Evolutionary conservation across 805 yeast genomes (phyloP).

Genomic region (Wickerhamomyces xylosicus): DNA sequence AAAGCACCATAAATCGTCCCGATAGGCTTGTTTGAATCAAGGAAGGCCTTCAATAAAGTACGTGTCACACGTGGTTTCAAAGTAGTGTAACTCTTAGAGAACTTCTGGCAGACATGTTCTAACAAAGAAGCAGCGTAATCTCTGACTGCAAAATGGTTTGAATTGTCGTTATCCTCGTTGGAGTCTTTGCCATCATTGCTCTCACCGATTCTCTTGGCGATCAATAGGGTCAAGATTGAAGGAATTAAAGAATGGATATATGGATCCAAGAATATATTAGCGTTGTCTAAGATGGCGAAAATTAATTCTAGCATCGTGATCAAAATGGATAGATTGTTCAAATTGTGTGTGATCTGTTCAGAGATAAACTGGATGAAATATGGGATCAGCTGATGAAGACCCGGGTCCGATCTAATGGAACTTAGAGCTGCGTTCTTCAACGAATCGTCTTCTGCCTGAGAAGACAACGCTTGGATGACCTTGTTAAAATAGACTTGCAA

Average conservation of each 20-base stretch:
- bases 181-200: neutral
- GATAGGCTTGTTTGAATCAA: conserved; percentile 72
- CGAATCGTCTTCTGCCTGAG: conserved; percentile 35
- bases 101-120: conserved; percentile 65
- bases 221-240: conserved; percentile 78
- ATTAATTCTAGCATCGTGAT: conserved; percentile 84
- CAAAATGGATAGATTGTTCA: conserved; percentile 59
- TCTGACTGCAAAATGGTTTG: conserved; percentile 46
- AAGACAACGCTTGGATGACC: conserved; percentile 67
- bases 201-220: conserved; percentile 80
- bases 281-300: conserved; percentile 73
- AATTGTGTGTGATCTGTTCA: conserved; percentile 85
- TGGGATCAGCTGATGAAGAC: conserved; percentile 92
- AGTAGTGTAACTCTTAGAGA: conserved; percentile 80
- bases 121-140: conserved; percentile 82
- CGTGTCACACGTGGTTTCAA: conserved; percentile 90
- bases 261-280: conserved; percentile 84
- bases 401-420: conserved; percentile 85
- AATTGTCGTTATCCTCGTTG: conserved; percentile 15
- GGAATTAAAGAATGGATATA: conserved; percentile 96
- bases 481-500: conserved; percentile 88
- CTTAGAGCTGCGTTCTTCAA: conserved; percentile 73
- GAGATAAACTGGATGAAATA: conserved; percentile 94
- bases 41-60: conserved; percentile 81
- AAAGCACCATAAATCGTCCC: conserved; percentile 93